Base-by-base conservation (phyloP, 208 protist species). In the Leishmania arabica region DNA sequence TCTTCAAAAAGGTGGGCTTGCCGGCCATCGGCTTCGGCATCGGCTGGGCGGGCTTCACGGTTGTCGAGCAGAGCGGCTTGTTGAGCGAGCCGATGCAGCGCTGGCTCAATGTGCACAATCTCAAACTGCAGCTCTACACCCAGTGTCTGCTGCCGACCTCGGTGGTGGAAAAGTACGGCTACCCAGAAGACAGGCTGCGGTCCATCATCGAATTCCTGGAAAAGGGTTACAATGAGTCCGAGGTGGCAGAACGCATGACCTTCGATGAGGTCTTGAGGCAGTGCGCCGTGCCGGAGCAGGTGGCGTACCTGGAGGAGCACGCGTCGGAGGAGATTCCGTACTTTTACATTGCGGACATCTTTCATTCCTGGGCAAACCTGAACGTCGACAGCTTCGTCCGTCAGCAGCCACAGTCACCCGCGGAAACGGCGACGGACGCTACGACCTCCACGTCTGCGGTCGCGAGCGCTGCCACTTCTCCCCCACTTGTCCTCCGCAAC, bases 301-400 rank as follows among this genome's bases (percentile, higher is more conserved):
- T 97, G 45, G 85, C 80, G 21, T 97, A 88, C 80, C 88, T 97
- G 27, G 91, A 95, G 82, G 92, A 97, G 62, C 95, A 97, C 82
- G 87, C 91, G 4, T 84, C 79, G 11, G 89, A 96, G 66, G 93
- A 95, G 37, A 95, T 97, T 79, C 95, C 95, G 62, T 97, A 96
- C 83, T 96, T 97, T 78, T 97, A 96, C 90, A 96, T 96, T 81
- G 88, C 90, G 21, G 95, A 97, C 75, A 60, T 97, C 58, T 95
- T 97, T 84, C 87, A 95, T 78, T 86, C 92, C 19, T 97, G 95
- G 95, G 87, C 90, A 24, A 86, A 73, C 37, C 37, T 97, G 13
- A 90, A 97, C 82, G 58, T 78, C 9, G 21, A 65, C 31, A 78
- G 76, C 56, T 92, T 92, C 60, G 69, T 88, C 71, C 58, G 74